Evolutionary conservation across 2,329 filamentous ascomycete species (phyloP), one percentile per base, ranked within the genome.

Genomic region (Bipolaris cookei): DNA sequence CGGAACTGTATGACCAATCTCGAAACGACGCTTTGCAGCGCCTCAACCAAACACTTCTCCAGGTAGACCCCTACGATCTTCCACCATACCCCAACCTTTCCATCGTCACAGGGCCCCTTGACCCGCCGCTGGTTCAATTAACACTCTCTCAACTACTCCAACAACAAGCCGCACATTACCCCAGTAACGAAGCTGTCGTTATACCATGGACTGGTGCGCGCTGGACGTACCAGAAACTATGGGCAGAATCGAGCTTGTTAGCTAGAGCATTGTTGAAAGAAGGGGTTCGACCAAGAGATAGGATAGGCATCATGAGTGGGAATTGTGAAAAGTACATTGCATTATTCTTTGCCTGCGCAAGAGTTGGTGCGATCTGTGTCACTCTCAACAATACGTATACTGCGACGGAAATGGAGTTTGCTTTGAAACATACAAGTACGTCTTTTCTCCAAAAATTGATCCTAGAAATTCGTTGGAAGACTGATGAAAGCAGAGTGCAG

Each of bases 371-470:
- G 1, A 75, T 80, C 34, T 80, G 92, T 50, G 90, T 92, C 25
- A 91, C 92, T 42, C 79, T 93, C 63, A 93, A 93, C 78, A 93
- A 92, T 77, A 93, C 90, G 0, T 93, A 93, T 72, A 93, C 90
- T 1, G 82, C 87, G 2, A 85, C 83, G 1, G 90, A 93, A 76
- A 86, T 89, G 45, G 83, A 87, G 71, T 89, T 90, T 74, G 90
- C 88, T 8, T 75, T 93, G 25, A 83, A 84, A 52, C 90, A 92
- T 69, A 87, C 88, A 14, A 86, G 87, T 89, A 76, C 64, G 80
- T 73, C 10, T 3, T 23, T 16, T 6, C 18, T 18, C n/a, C 5
- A 3, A 23, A 21, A 18, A 21, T 13, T 16, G 5, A 6, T n/a
- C 11, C 5, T 1, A 28, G 5, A 4, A 38, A 28, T n/a, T 6